phyloP scores from a whole-genome alignment of 331 rosid species.

The Ulmus americana region DNA sequence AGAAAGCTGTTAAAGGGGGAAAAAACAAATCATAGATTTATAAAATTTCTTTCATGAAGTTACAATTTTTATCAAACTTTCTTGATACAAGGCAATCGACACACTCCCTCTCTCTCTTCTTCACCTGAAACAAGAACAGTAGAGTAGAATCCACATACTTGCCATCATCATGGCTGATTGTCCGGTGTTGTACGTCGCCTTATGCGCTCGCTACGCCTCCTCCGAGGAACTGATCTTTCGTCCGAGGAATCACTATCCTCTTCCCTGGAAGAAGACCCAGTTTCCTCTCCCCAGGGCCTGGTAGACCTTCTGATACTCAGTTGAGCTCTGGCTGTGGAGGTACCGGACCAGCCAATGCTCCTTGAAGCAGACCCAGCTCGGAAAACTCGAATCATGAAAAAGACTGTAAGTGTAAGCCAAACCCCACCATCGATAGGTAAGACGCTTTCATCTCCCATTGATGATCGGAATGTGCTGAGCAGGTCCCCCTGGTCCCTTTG shows the following conservation, averaged over 20 bases:
- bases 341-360: constrained; percentile 58
- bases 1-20: neutral
- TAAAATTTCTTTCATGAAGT: constrained; percentile 26
- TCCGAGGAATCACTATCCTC: constrained; percentile 77
- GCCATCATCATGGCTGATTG: constrained; percentile 43
- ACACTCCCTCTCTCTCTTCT: constrained; percentile 7
- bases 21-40: constrained; percentile 23
- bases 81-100: constrained; percentile 12
- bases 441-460: constrained; percentile 65
- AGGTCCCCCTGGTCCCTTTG: constrained; percentile 95
- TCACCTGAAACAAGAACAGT: constrained; percentile 23
- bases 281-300: constrained; percentile 79
- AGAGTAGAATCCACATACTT: constrained; percentile 8
- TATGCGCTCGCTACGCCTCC: constrained; percentile 38
- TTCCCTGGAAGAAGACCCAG: constrained; percentile 66
- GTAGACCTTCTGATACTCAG: constrained; percentile 58
- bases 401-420: constrained; percentile 78
- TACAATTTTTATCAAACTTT: constrained; percentile 28
- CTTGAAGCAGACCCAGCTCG: constrained; percentile 53
- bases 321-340: constrained; percentile 67
- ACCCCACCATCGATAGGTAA: constrained; percentile 73
- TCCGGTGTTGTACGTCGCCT: constrained; percentile 63
- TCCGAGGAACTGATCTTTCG: constrained; percentile 56
- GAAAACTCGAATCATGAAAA: constrained; percentile 66
- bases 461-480: constrained; percentile 78